phyloP scores from a whole-genome alignment of 2,329 filamentous ascomycete genomes.

The Alternaria incomplexa region DNA sequence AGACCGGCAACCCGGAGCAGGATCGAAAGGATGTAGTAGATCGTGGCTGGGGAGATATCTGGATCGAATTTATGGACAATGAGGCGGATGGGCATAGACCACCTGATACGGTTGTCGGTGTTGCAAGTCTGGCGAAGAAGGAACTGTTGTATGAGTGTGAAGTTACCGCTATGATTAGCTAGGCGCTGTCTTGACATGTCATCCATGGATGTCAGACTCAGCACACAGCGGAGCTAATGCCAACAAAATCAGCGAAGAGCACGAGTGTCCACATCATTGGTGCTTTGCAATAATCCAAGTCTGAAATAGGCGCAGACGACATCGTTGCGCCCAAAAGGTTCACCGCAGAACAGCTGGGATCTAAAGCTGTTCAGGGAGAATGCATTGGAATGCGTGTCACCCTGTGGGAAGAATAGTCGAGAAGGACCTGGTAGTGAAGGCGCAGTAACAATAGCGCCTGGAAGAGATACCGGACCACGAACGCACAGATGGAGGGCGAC shows the following conservation, averaged over 20 bases:
- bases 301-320: constrained; percentile 8
- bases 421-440: constrained; percentile 13
- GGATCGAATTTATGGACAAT: constrained; percentile 46
- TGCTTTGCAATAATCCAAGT: constrained; percentile 3
- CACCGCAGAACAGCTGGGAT: neutral
- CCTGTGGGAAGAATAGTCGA: constrained; percentile 11
- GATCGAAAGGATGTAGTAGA: constrained; percentile 32
- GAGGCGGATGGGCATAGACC: constrained; percentile 42
- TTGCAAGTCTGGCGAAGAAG: constrained; percentile 41
- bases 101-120: constrained; percentile 47
- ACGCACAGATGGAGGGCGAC: constrained; percentile 2
- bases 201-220: neutral
- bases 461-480: constrained; percentile 5
- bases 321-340: constrained; percentile 1
- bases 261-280: constrained; percentile 16
- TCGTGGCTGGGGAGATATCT: constrained; percentile 41
- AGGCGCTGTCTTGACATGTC: neutral
- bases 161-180: constrained; percentile 36
- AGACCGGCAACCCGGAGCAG: constrained; percentile 33
- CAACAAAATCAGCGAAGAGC: neutral
- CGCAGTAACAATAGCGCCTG: constrained; percentile 23
- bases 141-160: constrained; percentile 44
- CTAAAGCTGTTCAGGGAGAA: constrained; percentile 2
- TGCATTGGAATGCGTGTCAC: constrained; percentile 23
- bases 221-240: neutral